phyloP scores from a whole-genome alignment of 371 early-diverging fungal species.

The Mortierella sp. region DNA sequence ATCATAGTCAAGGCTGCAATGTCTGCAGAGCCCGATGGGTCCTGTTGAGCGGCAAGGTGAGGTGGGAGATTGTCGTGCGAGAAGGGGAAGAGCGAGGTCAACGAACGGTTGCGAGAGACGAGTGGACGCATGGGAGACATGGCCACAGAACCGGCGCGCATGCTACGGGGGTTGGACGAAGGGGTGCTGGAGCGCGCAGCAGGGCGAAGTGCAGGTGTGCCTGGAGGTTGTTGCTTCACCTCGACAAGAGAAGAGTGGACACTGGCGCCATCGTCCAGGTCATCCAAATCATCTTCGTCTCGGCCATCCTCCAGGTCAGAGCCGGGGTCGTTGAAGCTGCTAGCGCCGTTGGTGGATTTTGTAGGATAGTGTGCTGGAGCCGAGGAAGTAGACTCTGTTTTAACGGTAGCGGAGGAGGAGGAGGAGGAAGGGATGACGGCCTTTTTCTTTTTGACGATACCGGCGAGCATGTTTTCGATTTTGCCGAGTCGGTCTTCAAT shows the following conservation, averaged over 20 bases:
- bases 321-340: neutral
- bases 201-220: constrained; percentile 35
- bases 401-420: constrained; percentile 15
- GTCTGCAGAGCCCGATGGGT: neutral
- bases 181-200: constrained; percentile 29
- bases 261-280: constrained; percentile 27
- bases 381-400: neutral
- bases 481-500: constrained; percentile 78
- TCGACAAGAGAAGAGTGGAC: constrained; percentile 36
- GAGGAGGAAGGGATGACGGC: constrained; percentile 8
- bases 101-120: constrained; percentile 48
- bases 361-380: too few relatives aligned
- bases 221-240: constrained; percentile 38
- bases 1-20: constrained; percentile 31
- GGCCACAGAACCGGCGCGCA: constrained; percentile 35
- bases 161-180: constrained; percentile 3
- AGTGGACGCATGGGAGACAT: constrained; percentile 34
- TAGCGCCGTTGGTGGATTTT: constrained; percentile 7
- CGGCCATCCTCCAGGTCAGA: constrained; percentile 3
- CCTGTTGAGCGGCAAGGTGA: too few relatives aligned
- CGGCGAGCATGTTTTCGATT: constrained; percentile 68
- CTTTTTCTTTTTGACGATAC: constrained; percentile 56
- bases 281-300: constrained; percentile 26
- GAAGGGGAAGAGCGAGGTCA: constrained; percentile 45
- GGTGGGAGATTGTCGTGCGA: constrained; percentile 22